Conservation (phyloP, 176 grass and related monocot genomes). For the Canna indica region DNA sequence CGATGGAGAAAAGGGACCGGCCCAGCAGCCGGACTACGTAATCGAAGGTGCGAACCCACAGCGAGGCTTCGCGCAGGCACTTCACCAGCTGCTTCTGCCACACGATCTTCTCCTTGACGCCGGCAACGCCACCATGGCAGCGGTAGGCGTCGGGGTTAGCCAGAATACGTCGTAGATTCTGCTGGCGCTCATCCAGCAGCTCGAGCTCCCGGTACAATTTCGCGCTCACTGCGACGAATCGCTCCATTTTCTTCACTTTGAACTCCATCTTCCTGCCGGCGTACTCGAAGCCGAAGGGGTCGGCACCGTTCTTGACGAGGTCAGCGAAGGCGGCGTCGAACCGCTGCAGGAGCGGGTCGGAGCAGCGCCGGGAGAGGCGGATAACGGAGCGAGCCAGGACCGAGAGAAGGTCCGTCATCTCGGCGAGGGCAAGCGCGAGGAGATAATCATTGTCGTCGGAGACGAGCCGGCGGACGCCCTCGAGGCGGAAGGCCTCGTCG, state of each 20-base stretch:
- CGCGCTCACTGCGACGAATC: slow-evolving; percentile 25
- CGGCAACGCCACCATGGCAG: not conserved
- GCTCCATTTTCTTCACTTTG: slow-evolving; percentile 76
- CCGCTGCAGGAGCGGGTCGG: slow-evolving; percentile 45
- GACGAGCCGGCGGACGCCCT: slow-evolving; percentile 54
- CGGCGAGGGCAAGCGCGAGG: slow-evolving; percentile 37
- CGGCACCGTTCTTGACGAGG: slow-evolving; percentile 31
- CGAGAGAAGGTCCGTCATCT: slow-evolving; percentile 25
- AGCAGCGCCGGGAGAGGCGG: slow-evolving; percentile 35
- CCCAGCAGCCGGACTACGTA: slow-evolving; percentile 59
- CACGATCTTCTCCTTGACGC: slow-evolving; percentile 29
- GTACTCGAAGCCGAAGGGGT: slow-evolving; percentile 52
- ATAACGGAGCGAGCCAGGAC: slow-evolving; percentile 27
- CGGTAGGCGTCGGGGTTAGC: not conserved
- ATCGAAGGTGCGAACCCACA: slow-evolving; percentile 57
- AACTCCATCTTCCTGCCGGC: slow-evolving; percentile 53
- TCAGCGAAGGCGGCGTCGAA: slow-evolving; percentile 38
- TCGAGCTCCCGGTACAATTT: slow-evolving; percentile 57
- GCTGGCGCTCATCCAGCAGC: slow-evolving; percentile 53
- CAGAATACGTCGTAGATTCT: slow-evolving; percentile 23
- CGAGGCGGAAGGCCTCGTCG: slow-evolving; percentile 29
- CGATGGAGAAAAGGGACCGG: slow-evolving; percentile 68
- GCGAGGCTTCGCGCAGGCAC: slow-evolving; percentile 40
- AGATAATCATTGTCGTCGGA: slow-evolving; percentile 44
- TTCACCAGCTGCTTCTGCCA: slow-evolving; percentile 57